Conservation (phyloP, 2,329 filamentous ascomycete genomes). For the Alternaria triticina region DNA sequence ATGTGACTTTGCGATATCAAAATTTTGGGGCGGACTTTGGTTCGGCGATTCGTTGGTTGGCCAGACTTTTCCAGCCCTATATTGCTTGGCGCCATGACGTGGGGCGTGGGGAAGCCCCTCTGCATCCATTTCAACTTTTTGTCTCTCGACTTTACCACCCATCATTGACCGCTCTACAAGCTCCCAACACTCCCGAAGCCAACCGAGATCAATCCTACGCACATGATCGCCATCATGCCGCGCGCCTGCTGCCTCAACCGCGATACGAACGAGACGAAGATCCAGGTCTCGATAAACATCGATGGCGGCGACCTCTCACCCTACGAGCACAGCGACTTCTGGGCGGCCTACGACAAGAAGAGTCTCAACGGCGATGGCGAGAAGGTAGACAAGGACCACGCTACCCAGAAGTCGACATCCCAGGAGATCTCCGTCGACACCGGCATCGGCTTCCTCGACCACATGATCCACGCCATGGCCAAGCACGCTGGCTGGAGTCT, state of each 20-base stretch:
- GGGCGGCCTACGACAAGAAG: slow-evolving; percentile 55
- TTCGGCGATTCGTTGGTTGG: slow-evolving; percentile 32
- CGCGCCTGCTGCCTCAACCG: slow-evolving; percentile 82
- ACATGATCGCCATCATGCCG: slow-evolving; percentile 35
- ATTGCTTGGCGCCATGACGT: slow-evolving; percentile 32
- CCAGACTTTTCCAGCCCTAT: slow-evolving; percentile 37
- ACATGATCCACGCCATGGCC: slow-evolving; percentile 96
- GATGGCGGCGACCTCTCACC: slow-evolving; percentile 75
- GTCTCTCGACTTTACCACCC: background rate
- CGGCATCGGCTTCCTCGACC: slow-evolving; percentile 96
- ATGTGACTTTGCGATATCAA: slow-evolving; percentile 32
- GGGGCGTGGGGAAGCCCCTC: slow-evolving; percentile 28
- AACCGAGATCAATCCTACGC: background rate
- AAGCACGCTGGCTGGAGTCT: slow-evolving; percentile 97
- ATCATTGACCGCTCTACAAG: background rate
- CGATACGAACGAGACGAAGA: slow-evolving; percentile 98
- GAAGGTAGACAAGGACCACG: slow-evolving; percentile 66
- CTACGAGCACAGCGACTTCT: slow-evolving; percentile 55
- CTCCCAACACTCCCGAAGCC: background rate
- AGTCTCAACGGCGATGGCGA: slow-evolving; percentile 40
- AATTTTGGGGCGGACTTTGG: slow-evolving; percentile 33
- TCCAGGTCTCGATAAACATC: slow-evolving; percentile 88
- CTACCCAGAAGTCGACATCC: slow-evolving; percentile 80
- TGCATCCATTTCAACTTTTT: slow-evolving; percentile 31
- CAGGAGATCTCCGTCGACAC: slow-evolving; percentile 90